phyloP scores from a whole-genome alignment of 1,284 basidiomycete genomes.

The Meira miltonrushii region DNA sequence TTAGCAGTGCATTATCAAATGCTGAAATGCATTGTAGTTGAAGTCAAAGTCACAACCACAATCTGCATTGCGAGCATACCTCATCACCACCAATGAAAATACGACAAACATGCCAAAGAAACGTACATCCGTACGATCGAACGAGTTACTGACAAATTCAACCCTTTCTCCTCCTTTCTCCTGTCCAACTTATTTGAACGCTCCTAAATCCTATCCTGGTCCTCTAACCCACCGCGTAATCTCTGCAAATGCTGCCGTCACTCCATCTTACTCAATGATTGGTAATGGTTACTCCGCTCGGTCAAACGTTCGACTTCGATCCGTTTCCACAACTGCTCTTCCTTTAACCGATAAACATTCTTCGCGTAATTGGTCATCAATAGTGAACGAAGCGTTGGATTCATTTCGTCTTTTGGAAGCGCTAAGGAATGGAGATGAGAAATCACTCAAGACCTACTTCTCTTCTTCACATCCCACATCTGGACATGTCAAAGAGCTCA shows the following conservation, averaged over 20 bases:
- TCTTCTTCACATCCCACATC: constrained; percentile 4
- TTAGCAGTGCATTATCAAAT: no score
- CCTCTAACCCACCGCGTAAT: no score
- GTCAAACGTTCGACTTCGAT: neutral
- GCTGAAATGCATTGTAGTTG: no score
- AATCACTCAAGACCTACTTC: constrained; percentile 53
- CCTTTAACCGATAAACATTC: neutral
- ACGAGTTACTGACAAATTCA: neutral
- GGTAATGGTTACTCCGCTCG: neutral
- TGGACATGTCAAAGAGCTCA: constrained; percentile 31
- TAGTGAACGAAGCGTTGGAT: constrained; percentile 62
- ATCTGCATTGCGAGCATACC: no score
- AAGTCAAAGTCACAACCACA: no score
- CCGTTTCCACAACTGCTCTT: neutral
- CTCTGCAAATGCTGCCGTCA: neutral
- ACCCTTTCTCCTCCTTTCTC: neutral
- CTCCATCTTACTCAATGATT: neutral
- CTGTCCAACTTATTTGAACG: neutral
- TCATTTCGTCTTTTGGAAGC: constrained; percentile 76
- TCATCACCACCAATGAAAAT: no score
- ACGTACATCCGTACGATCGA: no score
- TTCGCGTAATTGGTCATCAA: neutral
- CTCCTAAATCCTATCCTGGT: no score
- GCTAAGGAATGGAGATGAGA: constrained; percentile 54
- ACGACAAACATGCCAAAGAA: no score